These are phyloP conservation scores for Ogataea methanolica DNA, from an alignment of 805 yeast genomes.

Conservation along the genomic window DNA sequence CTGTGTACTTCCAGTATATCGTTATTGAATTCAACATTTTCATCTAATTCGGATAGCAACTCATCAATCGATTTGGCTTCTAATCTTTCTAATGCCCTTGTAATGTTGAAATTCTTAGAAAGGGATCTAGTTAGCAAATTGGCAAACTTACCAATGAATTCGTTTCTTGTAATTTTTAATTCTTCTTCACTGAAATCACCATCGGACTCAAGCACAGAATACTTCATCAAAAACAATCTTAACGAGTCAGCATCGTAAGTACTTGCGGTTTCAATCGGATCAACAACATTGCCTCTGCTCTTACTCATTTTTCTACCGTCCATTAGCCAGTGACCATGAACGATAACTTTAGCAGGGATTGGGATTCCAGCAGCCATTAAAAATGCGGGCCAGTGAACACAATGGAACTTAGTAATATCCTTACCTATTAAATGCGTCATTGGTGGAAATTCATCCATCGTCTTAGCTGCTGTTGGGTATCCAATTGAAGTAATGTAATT, in stretches of 20 bases:
- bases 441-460: constrained; percentile 18
- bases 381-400: constrained; percentile 92
- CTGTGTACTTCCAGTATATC: constrained; percentile 25
- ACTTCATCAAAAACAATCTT: constrained; percentile 71
- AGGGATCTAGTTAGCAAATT: constrained; percentile 73
- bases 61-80: constrained; percentile 22
- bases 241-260: constrained; percentile 69
- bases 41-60: constrained; percentile 13
- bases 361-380: constrained; percentile 75
- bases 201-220: constrained; percentile 71
- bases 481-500: constrained; percentile 75
- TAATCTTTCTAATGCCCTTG: constrained; percentile 35
- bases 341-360: constrained; percentile 70
- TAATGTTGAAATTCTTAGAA: constrained; percentile 60
- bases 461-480: constrained; percentile 34
- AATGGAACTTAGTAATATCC: constrained; percentile 84
- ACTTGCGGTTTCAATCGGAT: constrained; percentile 65
- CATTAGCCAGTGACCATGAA: constrained; percentile 93
- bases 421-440: constrained; percentile 81
- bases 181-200: constrained; percentile 68
- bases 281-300: constrained; percentile 88
- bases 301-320: constrained; percentile 93
- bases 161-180: constrained; percentile 49
- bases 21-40: constrained; percentile 6
- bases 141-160: constrained; percentile 77